phyloP scores from a whole-genome alignment of 2,329 filamentous ascomycete genomes.

The Fusarium ramigenum region DNA sequence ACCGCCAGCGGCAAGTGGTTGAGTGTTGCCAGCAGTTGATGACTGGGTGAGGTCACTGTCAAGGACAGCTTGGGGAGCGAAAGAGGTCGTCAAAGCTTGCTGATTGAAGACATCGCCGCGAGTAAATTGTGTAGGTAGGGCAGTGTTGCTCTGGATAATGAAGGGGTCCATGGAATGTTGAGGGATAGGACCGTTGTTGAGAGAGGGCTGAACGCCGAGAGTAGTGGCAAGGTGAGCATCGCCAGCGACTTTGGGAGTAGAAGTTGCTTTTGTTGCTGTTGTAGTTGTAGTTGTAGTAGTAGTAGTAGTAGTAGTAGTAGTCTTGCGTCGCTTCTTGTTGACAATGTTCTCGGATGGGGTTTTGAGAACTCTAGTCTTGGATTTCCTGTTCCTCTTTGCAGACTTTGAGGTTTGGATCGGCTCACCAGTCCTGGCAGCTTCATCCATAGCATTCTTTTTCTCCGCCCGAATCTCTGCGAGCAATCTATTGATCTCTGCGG shows the following conservation, averaged over 20 bases:
- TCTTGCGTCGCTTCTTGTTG: constrained; percentile 12
- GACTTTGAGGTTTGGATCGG: not conserved
- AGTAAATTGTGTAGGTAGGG: not conserved
- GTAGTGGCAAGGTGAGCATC: not conserved
- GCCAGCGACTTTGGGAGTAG: not conserved
- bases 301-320: not conserved
- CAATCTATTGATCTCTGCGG: not conserved
- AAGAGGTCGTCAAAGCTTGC: not conserved
- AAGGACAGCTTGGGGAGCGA: not conserved
- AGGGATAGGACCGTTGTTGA: not conserved
- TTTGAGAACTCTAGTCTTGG: not conserved
- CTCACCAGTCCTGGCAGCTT: not conserved
- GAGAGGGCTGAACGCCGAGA: not conserved
- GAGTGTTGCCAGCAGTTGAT: not conserved
- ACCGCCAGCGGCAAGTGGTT: not conserved
- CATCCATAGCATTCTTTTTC: not conserved
- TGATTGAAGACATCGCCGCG: not conserved
- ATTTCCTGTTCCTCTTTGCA: not conserved
- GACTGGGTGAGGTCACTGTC: not conserved
- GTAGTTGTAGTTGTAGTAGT: not conserved
- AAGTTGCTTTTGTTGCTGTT: not conserved
- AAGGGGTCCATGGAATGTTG: not conserved
- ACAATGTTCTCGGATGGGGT: not conserved
- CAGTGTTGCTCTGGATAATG: not conserved
- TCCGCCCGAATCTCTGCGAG: not conserved